Evolutionary conservation across 495 filamentous ascomycete species (phyloP).

Genomic region (Trichoderma orchidacearum): DNA sequence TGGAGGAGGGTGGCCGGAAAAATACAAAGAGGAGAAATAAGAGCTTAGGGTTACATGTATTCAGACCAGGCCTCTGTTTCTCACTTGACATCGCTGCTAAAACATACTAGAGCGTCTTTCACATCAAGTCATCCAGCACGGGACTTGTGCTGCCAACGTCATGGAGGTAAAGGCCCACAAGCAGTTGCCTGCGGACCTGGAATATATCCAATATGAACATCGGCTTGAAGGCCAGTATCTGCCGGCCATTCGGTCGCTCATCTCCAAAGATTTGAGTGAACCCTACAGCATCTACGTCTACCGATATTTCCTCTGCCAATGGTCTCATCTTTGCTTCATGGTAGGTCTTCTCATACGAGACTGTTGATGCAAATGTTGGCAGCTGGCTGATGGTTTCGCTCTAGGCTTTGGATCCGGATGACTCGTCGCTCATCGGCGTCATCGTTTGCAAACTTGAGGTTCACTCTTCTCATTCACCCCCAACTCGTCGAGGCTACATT

Average conservation of each 20-base stretch:
- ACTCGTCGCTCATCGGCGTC: constrained; percentile 55
- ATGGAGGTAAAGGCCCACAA: neutral
- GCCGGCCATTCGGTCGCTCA: constrained; percentile 77
- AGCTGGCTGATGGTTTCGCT: neutral
- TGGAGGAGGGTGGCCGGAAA: neutral
- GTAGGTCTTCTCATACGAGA: constrained; percentile 21
- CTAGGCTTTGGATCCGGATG: constrained; percentile 51
- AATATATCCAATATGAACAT: constrained; percentile 75
- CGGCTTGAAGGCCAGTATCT: constrained; percentile 69
- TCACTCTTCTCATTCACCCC: constrained; percentile 54
- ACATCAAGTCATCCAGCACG: too few species aligned
- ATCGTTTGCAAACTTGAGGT: constrained; percentile 93
- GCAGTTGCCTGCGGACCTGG: constrained; percentile 39
- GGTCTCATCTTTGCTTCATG: constrained; percentile 92
- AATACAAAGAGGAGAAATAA: neutral
- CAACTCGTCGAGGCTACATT: constrained; percentile 86
- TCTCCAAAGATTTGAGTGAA: constrained; percentile 93
- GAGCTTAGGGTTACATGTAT: neutral
- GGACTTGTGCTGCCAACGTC: too few species aligned
- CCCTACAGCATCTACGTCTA: constrained; percentile 99
- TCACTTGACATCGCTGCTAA: too few species aligned
- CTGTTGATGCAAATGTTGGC: neutral
- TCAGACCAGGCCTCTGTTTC: too few species aligned
- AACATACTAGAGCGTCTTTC: too few species aligned
- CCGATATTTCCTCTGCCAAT: constrained; percentile 96